These are phyloP conservation scores for Bothriochloa decipiens DNA, from an alignment of 176 grass and related monocot species.

Conservation along the genomic window DNA sequence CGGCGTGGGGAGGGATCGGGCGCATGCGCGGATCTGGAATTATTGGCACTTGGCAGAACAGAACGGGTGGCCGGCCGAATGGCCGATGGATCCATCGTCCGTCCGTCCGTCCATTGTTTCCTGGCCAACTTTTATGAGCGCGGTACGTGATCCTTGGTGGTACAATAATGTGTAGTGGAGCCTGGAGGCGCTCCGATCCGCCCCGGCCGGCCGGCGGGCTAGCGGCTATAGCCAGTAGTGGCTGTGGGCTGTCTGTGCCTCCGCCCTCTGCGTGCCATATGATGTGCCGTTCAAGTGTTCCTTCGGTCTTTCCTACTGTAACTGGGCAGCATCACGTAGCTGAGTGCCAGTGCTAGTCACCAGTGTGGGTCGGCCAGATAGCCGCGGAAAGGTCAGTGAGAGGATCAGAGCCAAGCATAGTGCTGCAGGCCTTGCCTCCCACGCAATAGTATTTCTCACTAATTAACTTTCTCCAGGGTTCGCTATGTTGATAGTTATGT, in stretches of 20 bases:
- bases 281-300: neutral
- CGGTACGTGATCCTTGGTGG: slow-evolving; percentile 29
- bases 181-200: neutral
- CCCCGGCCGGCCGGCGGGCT: neutral
- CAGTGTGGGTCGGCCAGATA: neutral
- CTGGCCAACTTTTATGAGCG: slow-evolving; percentile 28
- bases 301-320: neutral
- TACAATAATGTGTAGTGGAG: slow-evolving; percentile 21
- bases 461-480: too few species aligned
- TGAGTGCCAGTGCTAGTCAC: neutral
- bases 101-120: neutral
- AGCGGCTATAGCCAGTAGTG: neutral
- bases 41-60: too few species aligned
- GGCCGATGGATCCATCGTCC: neutral
- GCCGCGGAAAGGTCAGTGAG: neutral
- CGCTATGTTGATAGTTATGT: too few species aligned
- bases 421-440: too few species aligned
- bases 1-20: neutral
- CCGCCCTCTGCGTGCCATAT: slow-evolving; percentile 9
- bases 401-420: neutral
- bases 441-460: too few species aligned
- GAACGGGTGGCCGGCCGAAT: neutral
- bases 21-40: neutral
- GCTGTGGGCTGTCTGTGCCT: neutral
- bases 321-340: too few species aligned